Evolutionary conservation across 2,329 filamentous ascomycete species (phyloP), one percentile per base, ranked within the genome.

Genomic region (Volutella citrinella): DNA sequence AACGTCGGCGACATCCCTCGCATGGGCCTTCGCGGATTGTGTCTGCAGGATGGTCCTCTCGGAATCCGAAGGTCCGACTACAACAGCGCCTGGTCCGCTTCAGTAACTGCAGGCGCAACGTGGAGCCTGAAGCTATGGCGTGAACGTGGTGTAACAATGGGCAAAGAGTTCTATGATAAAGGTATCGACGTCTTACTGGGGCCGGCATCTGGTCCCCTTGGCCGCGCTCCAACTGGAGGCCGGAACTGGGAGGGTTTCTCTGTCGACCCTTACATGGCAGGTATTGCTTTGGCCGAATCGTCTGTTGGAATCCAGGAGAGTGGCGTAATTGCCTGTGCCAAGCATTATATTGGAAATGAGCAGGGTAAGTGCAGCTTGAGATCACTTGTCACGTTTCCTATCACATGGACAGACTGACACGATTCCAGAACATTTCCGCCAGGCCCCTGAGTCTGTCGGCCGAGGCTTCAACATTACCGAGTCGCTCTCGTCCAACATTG

Each of bases 31-130:
- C 79, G 75, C 48, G 72, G 80, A 17, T 67, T 95, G n/a, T 96
- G 90, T 59, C 67, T 93, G 69, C 88, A 95, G 53, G 90, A 95
- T 56, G 82, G 84, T 4, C 89, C 89, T 6, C 69, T 93, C 2
- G 90, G 89, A 41, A 69, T 95, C 36, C 84, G 89, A 32, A 75
- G 82, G 38, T 68, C 77, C 46, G 88, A 95, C 61, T 91, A 84
- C 61, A 80, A 80, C 54, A 91, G 86, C 21, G 89, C 83, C 2
- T 95, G 94, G 59, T 76, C 85, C 1, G 81, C 83, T 1, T 88
- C 85, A 29, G 72, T 89, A 48, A 89, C 86, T 6, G 76, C 86
- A 19, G 90, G 84, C 11, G 85, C 87, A n/a, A 87, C 88, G 1
- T 95, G 84, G 74, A 84, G 90, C 59, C 78, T 83, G 37, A 60